phyloP scores from a whole-genome alignment of 2,329 filamentous ascomycete genomes.

The Madurella fahalii region DNA sequence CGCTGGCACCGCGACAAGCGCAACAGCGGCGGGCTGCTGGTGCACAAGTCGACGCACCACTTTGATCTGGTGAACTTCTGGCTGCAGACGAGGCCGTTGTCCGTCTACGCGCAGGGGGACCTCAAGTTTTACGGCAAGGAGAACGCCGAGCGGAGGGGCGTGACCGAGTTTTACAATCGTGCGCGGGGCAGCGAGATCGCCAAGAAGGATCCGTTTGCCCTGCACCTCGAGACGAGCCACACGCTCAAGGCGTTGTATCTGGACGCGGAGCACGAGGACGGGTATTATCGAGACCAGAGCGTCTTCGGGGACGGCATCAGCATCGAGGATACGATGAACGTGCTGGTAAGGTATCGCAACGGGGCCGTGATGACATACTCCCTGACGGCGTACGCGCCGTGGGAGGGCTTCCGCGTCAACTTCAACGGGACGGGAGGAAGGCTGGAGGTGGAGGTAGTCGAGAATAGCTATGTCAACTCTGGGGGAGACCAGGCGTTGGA shows the following conservation, averaged over 20 bases:
- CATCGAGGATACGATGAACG: slow-evolving; percentile 61
- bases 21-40: slow-evolving; percentile 56
- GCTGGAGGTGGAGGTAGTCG: slow-evolving; percentile 58
- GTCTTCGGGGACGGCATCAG: slow-evolving; percentile 61
- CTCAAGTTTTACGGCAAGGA: slow-evolving; percentile 58
- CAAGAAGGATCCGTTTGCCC: slow-evolving; percentile 53
- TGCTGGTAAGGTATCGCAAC: slow-evolving; percentile 54
- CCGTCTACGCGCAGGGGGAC: slow-evolving; percentile 56
- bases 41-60: slow-evolving; percentile 62
- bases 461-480: slow-evolving; percentile 59
- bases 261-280: slow-evolving; percentile 60
- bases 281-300: slow-evolving; percentile 58
- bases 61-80: slow-evolving; percentile 63
- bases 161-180: slow-evolving; percentile 47
- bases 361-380: slow-evolving; percentile 57
- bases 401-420: slow-evolving; percentile 56
- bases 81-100: slow-evolving; percentile 51
- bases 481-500: slow-evolving; percentile 54
- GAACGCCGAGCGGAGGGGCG: slow-evolving; percentile 55
- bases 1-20: slow-evolving; percentile 60
- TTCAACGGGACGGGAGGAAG: slow-evolving; percentile 57
- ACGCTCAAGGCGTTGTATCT: slow-evolving; percentile 57
- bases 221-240: slow-evolving; percentile 49
- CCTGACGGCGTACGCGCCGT: slow-evolving; percentile 57
- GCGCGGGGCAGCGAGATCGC: slow-evolving; percentile 49